Evolutionary conservation across 306 rosid species (phyloP).

Genomic region (Prosopis cineraria): DNA sequence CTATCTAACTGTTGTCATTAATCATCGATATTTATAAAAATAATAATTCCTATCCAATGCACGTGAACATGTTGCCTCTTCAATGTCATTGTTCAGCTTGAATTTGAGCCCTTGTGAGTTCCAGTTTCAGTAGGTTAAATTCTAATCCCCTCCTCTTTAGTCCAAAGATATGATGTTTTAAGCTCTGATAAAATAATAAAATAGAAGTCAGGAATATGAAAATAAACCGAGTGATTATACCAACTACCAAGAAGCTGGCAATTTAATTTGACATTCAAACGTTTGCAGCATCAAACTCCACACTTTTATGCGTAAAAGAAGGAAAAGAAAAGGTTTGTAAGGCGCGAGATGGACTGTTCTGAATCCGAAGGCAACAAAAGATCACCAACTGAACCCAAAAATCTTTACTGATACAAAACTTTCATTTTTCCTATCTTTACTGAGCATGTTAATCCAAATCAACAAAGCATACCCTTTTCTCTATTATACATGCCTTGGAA

Average conservation of each 20-base stretch:
- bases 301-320: neutral
- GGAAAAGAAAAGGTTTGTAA: neutral
- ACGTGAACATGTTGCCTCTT: neutral
- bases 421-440: neutral
- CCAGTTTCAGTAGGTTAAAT: neutral
- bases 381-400: neutral
- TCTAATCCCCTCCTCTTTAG: neutral
- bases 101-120: neutral
- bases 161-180: neutral
- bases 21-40: neutral
- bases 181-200: neutral
- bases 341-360: neutral
- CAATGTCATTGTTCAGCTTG: neutral
- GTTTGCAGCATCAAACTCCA: neutral
- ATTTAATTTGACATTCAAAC: slow-evolving; percentile 5
- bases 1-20: neutral
- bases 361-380: neutral
- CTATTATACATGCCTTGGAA: slow-evolving; percentile 33
- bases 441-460: slow-evolving; percentile 35
- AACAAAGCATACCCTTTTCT: slow-evolving; percentile 47
- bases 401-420: neutral
- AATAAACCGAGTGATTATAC: neutral
- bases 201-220: neutral
- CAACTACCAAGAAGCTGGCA: neutral
- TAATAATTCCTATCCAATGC: neutral